Conservation (phyloP, 345 rosid genomes). For the Stellera chamaejasme region DNA sequence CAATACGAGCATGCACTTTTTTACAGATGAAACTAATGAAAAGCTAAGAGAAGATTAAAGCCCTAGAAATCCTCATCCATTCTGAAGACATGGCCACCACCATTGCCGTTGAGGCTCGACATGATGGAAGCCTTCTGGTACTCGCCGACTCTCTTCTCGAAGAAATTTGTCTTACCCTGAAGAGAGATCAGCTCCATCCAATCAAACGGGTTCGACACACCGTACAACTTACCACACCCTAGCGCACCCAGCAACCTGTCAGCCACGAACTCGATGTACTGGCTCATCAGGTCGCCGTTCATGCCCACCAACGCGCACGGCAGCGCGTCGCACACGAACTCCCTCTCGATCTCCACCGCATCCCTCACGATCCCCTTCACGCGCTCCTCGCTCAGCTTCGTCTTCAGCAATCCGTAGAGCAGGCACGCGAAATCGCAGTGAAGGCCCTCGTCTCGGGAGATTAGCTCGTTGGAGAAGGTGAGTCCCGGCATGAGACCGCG, state of each 20-base stretch:
- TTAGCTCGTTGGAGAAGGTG: conserved; percentile 58
- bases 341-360: conserved; percentile 84
- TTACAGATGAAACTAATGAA: neutral
- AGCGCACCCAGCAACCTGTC: conserved; percentile 66
- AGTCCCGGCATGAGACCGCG: conserved; percentile 59
- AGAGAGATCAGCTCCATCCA: conserved; percentile 90
- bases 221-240: conserved; percentile 60
- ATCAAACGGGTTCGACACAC: conserved; percentile 63
- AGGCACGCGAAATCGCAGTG: conserved; percentile 61
- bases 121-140: conserved; percentile 80
- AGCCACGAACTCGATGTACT: conserved; percentile 85
- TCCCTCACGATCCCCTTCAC: conserved; percentile 47
- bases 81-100: conserved; percentile 54
- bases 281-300: conserved; percentile 69
- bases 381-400: conserved; percentile 34
- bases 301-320: conserved; percentile 89
- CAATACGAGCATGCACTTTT: no score
- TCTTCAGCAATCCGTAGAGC: conserved; percentile 30
- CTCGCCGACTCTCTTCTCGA: conserved; percentile 80
- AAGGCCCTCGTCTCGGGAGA: conserved; percentile 58
- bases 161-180: conserved; percentile 87
- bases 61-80: conserved; percentile 70
- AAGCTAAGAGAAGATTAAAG: neutral
- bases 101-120: conserved; percentile 51
- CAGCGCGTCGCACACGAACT: conserved; percentile 89